Evolutionary conservation across 345 rosid genomes (phyloP).

Genomic region (Geranium rotundifolium): DNA sequence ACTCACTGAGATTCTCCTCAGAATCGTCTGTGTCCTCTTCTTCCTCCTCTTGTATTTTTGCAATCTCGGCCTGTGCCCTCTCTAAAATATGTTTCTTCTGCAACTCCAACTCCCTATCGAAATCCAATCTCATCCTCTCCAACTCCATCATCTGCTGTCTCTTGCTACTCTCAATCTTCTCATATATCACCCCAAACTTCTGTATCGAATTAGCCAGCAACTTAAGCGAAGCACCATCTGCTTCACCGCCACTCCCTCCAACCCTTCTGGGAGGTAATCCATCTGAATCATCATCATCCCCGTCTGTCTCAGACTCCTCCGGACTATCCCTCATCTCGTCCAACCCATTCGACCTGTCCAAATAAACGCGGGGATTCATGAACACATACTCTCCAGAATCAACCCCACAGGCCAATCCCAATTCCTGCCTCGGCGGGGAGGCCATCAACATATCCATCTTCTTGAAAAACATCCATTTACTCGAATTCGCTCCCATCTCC

Average conservation of each 20-base stretch:
- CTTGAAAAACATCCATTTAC: conserved; percentile 38
- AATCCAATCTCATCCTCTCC: conserved; percentile 39
- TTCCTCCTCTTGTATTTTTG: conserved; percentile 24
- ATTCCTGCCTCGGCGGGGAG: conserved; percentile 3
- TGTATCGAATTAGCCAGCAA: conserved; percentile 39
- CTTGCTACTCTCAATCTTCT: conserved; percentile 47
- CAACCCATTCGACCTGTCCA: conserved; percentile 37
- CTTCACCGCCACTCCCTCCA: conserved; percentile 14
- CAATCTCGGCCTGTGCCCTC: conserved; percentile 39
- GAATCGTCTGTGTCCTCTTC: conserved; percentile 15
- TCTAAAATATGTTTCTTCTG: conserved; percentile 51
- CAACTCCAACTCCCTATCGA: conserved; percentile 35
- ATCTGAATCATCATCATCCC: conserved; percentile 19
- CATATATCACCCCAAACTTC: conserved; percentile 45
- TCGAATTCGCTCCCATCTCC: conserved; percentile 11
- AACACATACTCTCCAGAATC: conserved; percentile 55
- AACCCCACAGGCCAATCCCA: conserved; percentile 37
- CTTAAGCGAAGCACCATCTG: conserved; percentile 14
- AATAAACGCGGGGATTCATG: conserved; percentile 36
- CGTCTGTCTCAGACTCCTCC: conserved; percentile 28
- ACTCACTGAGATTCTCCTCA: conserved; percentile 19
- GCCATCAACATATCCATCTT: conserved; percentile 49
- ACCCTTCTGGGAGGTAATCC: conserved; percentile 12
- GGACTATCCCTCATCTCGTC: conserved; percentile 67
- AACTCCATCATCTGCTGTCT: conserved; percentile 50